Evolutionary conservation across 768 basidiomycete species (phyloP).

Genomic region (Paxillus ammoniavirescens): DNA sequence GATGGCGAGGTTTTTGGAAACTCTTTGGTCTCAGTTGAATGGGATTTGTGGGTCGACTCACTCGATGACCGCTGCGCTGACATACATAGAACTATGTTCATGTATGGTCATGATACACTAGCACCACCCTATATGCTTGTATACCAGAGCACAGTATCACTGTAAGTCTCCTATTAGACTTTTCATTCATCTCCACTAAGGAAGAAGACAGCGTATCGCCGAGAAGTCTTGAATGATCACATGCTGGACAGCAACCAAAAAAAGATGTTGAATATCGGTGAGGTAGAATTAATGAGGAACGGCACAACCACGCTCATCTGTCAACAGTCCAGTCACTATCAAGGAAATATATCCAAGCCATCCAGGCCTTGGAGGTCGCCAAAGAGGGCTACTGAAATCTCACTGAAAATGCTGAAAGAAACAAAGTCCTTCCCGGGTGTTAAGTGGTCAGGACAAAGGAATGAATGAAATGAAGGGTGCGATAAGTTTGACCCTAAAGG

Average conservation of each 20-base stretch:
- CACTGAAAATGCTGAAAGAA: too few species aligned
- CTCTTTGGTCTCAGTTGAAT: constrained; percentile 29
- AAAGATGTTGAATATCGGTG: constrained; percentile 26
- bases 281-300: neutral
- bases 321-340: neutral
- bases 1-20: constrained; percentile 34
- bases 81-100: too few species aligned
- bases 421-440: too few species aligned
- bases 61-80: neutral
- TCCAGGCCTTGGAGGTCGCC: neutral
- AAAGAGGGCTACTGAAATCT: neutral
- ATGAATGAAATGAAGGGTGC: too few species aligned
- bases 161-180: too few species aligned
- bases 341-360: neutral
- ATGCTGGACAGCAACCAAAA: constrained; percentile 35
- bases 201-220: too few species aligned
- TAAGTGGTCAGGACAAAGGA: too few species aligned
- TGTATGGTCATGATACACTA: too few species aligned
- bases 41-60: constrained; percentile 5
- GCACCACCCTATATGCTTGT: too few species aligned
- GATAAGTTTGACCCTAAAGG: too few species aligned
- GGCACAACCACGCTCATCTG: neutral
- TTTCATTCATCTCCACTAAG: too few species aligned
- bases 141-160: too few species aligned
- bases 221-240: constrained; percentile 28